These are phyloP conservation scores for Starmerella vaccinii DNA, from an alignment of 805 yeast species.

Conservation along the genomic window DNA sequence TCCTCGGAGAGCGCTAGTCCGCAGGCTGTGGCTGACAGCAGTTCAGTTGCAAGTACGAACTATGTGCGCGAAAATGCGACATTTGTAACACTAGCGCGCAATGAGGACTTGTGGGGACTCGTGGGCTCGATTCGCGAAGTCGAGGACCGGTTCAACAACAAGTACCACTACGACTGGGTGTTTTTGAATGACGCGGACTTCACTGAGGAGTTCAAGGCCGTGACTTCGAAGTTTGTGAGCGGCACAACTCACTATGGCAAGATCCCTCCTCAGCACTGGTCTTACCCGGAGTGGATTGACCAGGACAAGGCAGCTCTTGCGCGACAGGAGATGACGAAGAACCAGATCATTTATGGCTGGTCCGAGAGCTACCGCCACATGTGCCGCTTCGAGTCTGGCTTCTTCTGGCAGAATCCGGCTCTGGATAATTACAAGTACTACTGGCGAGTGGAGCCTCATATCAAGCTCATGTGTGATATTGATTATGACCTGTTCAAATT, in stretches of 20 bases:
- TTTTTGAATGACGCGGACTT: slow-evolving; percentile 76
- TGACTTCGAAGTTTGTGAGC: slow-evolving; percentile 44
- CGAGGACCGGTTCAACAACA: slow-evolving; percentile 69
- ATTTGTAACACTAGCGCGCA: slow-evolving; percentile 53
- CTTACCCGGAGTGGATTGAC: slow-evolving; percentile 74
- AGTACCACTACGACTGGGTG: slow-evolving; percentile 83
- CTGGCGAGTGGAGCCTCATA: slow-evolving; percentile 89
- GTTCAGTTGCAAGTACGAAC: not conserved
- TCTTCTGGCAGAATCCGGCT: slow-evolving; percentile 63
- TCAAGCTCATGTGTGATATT: slow-evolving; percentile 63
- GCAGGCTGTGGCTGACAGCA: not conserved
- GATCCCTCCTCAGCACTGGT: slow-evolving; percentile 75
- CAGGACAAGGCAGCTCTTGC: slow-evolving; percentile 54
- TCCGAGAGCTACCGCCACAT: slow-evolving; percentile 72
- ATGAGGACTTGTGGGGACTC: slow-evolving; percentile 50
- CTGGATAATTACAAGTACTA: slow-evolving; percentile 67
- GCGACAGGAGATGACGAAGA: slow-evolving; percentile 45
- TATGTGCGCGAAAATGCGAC: slow-evolving; percentile 35
- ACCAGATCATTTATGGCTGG: slow-evolving; percentile 61
- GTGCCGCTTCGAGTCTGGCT: slow-evolving; percentile 84
- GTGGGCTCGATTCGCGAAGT: slow-evolving; percentile 54
- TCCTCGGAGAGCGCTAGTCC: slow-evolving; percentile 6
- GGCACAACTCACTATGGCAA: slow-evolving; percentile 64
- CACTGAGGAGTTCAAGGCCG: slow-evolving; percentile 53
- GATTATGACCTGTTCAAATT: slow-evolving; percentile 69